These are phyloP conservation scores for Brassica rapa DNA, from an alignment of 345 rosid genomes.

Conservation along the genomic window DNA sequence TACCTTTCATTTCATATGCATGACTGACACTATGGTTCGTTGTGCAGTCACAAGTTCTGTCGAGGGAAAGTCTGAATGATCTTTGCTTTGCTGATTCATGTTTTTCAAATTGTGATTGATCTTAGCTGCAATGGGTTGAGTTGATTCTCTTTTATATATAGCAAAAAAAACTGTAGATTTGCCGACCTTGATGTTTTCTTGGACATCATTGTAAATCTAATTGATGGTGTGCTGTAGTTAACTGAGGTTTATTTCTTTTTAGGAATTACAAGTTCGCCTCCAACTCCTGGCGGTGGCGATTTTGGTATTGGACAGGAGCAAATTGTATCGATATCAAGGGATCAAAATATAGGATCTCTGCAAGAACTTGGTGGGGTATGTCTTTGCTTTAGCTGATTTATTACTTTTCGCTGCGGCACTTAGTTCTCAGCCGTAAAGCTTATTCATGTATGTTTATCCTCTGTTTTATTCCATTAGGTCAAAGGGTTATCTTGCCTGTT, in stretches of 20 bases:
- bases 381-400: constrained; percentile 28
- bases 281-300: constrained; percentile 50
- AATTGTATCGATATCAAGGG: constrained; percentile 74
- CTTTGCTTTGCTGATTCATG: constrained; percentile 10
- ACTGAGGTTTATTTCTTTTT: constrained; percentile 23
- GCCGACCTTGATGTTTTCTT: neutral
- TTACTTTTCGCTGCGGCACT: neutral
- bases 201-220: neutral
- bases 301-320: constrained; percentile 70
- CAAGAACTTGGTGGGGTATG: constrained; percentile 82
- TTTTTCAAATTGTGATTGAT: constrained; percentile 19
- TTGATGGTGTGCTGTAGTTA: constrained; percentile 7
- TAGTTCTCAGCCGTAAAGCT: constrained; percentile 19
- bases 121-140: constrained; percentile 12
- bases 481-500: constrained; percentile 61
- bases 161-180: neutral
- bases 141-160: neutral
- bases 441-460: constrained; percentile 11
- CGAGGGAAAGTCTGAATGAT: neutral
- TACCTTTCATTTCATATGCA: neutral
- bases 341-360: constrained; percentile 59
- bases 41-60: constrained; percentile 1
- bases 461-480: constrained; percentile 49
- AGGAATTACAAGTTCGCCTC: constrained; percentile 45
- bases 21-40: neutral